These are phyloP conservation scores for Pseudevernia furfuracea DNA, from an alignment of 495 filamentous ascomycete genomes.

Conservation along the genomic window DNA sequence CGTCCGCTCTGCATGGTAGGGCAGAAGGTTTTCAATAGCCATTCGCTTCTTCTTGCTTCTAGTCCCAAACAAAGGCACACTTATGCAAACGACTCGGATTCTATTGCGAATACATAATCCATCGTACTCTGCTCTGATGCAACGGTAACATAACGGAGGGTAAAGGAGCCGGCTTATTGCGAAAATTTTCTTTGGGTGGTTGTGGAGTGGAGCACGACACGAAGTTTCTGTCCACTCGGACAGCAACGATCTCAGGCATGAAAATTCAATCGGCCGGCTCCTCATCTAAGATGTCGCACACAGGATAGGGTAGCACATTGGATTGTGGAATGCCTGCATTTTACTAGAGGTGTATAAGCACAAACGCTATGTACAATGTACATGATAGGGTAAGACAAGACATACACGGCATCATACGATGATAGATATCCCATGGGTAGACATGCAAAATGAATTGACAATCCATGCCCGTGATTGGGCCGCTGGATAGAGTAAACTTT, in stretches of 20 bases:
- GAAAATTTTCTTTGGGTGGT: not conserved
- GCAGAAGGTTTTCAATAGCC: constrained; percentile 1
- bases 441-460: not conserved
- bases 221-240: not conserved
- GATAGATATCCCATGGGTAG: not conserved
- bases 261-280: not conserved
- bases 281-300: not conserved
- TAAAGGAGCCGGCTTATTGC: not conserved
- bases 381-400: no score
- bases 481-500: not conserved
- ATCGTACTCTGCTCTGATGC: not conserved
- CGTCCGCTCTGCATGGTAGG: constrained; percentile 18
- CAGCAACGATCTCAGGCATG: not conserved
- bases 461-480: not conserved
- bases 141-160: not conserved
- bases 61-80: constrained; percentile 10
- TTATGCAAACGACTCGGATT: constrained; percentile 1
- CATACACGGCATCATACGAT: not conserved
- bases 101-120: constrained; percentile 3
- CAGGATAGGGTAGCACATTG: not conserved
- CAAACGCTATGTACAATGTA: not conserved
- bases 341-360: not conserved
- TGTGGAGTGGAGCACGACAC: not conserved
- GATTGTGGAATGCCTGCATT: not conserved
- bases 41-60: constrained; percentile 14